Conservation (phyloP, 139 green algal species). For the Coelastrella sp. region DNA sequence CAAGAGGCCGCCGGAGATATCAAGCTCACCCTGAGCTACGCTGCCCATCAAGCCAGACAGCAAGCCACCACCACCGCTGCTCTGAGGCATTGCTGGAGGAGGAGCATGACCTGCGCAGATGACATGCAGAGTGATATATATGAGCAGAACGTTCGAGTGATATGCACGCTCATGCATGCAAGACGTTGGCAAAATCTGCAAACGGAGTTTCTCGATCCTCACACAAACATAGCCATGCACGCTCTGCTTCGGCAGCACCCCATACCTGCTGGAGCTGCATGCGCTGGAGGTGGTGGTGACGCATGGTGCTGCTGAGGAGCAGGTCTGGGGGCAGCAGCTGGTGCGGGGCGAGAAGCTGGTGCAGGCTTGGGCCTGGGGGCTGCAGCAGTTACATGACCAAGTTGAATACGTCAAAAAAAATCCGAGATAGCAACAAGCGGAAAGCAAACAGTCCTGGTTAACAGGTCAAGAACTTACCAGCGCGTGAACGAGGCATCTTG, state of each 20-base stretch:
- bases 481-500: constrained; percentile 32
- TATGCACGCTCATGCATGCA: neutral
- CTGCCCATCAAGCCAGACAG: constrained; percentile 84
- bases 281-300: constrained; percentile 11
- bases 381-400: neutral
- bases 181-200: neutral
- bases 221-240: neutral
- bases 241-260: neutral
- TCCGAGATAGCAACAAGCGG: no score
- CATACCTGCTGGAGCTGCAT: constrained; percentile 19
- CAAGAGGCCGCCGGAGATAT: neutral
- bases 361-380: constrained; percentile 37
- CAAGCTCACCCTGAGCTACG: constrained; percentile 71
- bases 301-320: constrained; percentile 10
- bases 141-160: no score
- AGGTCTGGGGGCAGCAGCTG: neutral
- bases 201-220: constrained; percentile 24
- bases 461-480: neutral
- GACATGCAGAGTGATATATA: no score
- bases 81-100: constrained; percentile 50
- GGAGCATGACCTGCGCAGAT: constrained; percentile 29
- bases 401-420: neutral
- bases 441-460: neutral
- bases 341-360: neutral
- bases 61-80: constrained; percentile 78